Base-by-base conservation (phyloP, 1,284 basidiomycete species). In the Ceratobasidium papillatum region DNA sequence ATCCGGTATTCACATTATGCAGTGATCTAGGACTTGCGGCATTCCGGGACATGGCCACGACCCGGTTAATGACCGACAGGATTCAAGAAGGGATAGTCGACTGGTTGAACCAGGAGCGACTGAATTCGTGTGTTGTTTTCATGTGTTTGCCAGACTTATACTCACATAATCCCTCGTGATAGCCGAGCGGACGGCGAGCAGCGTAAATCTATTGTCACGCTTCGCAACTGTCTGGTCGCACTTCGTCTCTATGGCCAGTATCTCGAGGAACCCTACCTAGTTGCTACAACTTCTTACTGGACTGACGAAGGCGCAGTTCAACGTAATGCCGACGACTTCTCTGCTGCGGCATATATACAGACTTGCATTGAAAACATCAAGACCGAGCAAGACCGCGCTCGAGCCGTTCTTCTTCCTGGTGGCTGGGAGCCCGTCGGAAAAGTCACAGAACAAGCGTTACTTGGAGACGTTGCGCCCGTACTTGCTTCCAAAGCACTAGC, bases 51-150 rank as follows among this genome's bases (percentile, higher is more conserved):
- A 84, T 93, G 54, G 89, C 92, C 76, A 84, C 84, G 17, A 85
- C 87, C 75, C 80, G 83, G 0, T 76, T 80, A 3, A 83, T 92
- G 3, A 81, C 82, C 14, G 80, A 84, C 1, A 85, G 83, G 62
- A 82, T 92, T 30, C 82, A 83, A 22, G 79, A 80, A 0, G 86
- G 87, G n/a, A 79, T 93, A 0, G 78, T 82, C 32, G 81, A 83
- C 11, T 92, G 92, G 91, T 80, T 87, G 2, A 80, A 81, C 0
- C 84, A 79, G 77, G 92, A 93, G 80, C 85, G 91, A 19, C 58
- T 73, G 9, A 73, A 73, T 27, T 34, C 59, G 71, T 73, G 27
- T n/a, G 71, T 59, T 12, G 36, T 38, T 41, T 7, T 30, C 36
- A 7, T 36, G 34, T 19, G 11, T 9, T 12, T 27, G 9, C 7